Conservation (phyloP, 352 stramenopile species). For the Globisporangium carolinianum region DNA sequence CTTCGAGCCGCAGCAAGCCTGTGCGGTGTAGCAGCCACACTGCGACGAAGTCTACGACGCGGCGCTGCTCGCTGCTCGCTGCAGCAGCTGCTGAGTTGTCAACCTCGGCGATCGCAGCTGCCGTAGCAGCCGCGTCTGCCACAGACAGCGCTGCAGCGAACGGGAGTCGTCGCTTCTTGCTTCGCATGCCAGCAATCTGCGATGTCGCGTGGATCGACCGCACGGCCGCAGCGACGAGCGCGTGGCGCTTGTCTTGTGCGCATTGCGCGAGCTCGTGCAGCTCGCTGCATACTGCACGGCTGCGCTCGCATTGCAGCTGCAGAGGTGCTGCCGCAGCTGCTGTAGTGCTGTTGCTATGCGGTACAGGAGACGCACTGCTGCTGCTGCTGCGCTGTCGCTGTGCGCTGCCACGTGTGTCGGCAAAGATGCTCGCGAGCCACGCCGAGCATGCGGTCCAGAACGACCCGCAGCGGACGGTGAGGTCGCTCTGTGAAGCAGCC, state of each 20-base stretch:
- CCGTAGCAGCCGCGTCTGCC: background rate
- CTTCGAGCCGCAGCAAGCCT: conserved; percentile 16
- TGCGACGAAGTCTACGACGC: conserved; percentile 3
- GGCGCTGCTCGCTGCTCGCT: background rate
- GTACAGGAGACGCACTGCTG: background rate
- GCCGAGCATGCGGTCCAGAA: background rate
- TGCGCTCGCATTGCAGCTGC: background rate
- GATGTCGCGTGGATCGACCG: conserved; percentile 1
- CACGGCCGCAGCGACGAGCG: conserved; percentile 5
- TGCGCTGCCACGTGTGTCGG: background rate
- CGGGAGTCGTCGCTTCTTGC: conserved; percentile 4
- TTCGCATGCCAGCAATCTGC: background rate
- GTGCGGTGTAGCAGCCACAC: conserved; percentile 13
- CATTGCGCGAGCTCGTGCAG: background rate
- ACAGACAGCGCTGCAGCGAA: background rate
- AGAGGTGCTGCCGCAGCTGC: too few species aligned
- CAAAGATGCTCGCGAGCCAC: background rate
- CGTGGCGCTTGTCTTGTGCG: background rate
- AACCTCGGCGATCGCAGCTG: background rate
- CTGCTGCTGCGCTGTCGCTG: background rate
- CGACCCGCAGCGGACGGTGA: background rate
- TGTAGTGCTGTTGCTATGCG: background rate
- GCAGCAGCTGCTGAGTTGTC: background rate
- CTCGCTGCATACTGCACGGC: background rate
- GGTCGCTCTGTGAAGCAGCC: background rate